Conservation (phyloP, 2,329 filamentous ascomycete species). For the Pestalotiopsis sp. region DNA sequence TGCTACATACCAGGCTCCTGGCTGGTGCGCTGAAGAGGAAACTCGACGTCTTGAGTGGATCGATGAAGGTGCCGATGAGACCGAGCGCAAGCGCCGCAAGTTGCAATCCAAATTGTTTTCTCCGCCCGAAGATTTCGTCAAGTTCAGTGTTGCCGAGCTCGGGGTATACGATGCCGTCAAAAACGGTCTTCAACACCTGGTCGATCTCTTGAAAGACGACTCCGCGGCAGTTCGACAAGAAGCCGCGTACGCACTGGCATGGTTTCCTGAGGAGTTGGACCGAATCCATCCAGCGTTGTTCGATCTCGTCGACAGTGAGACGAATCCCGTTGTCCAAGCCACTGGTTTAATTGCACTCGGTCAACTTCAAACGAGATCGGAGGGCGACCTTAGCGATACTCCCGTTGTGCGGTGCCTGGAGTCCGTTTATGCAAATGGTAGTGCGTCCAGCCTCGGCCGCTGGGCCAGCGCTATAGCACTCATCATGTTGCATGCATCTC, state of each 20-base stretch:
- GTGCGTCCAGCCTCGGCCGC: background rate
- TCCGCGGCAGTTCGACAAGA: background rate
- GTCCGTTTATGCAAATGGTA: background rate
- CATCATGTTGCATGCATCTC: background rate
- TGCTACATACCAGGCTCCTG: background rate
- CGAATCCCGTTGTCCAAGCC: background rate
- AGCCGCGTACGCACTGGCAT: background rate
- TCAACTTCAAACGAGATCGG: background rate
- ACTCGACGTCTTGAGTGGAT: background rate
- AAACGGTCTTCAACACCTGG: background rate
- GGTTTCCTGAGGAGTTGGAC: background rate
- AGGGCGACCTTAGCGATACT: background rate
- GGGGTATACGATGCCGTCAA: background rate
- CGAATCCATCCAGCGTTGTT: background rate
- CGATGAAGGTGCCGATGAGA: background rate
- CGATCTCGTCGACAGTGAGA: background rate
- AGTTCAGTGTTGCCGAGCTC: background rate
- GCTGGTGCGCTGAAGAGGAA: background rate
- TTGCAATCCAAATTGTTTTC: background rate
- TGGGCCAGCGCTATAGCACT: background rate
- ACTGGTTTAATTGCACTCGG: background rate
- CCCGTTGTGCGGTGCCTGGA: background rate
- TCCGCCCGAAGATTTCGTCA: background rate
- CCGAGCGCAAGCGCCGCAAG: background rate
- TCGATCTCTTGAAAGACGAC: background rate